Base-by-base conservation (phyloP, 2,329 filamentous ascomycete genomes). In the Neonectria coccinea region DNA sequence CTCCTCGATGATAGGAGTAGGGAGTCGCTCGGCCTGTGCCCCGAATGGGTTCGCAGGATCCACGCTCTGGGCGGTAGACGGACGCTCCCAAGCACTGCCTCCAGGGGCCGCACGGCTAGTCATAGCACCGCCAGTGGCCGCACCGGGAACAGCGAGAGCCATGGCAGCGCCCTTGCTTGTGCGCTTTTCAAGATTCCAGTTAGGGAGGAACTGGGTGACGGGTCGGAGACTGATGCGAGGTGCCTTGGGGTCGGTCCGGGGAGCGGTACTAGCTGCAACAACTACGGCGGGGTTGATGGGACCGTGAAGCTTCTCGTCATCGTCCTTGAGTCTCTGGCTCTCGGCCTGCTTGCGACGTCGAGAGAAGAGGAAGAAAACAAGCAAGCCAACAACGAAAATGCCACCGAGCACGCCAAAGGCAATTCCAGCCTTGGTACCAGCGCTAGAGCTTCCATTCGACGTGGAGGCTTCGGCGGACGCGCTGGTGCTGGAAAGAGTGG, bases 151-250 rank as follows among this genome's bases (percentile, higher is more conserved):
- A 51, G 77, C 72, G 9, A 81, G 75, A 33, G 78, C 77, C 59
- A 84, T 77, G 33, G 78, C 79, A 64, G 82, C 81, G 33, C 81
- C 82, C 64, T 83, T 85, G 79, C 83, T 88, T 39, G 78, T 75
- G 55, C 83, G 81, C 74, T 84, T 83, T 59, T 87, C 85, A 8
- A 81, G 73, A 3, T 78, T 79, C 70, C 73, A 85, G 74, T 88
- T 89, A 5, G 93, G 92, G 42, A 92, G 85, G 79, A 97, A 94
- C 73, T 96, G 89, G 44, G 93, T 95, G 53, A 96, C 87, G 3
- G 94, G 94, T 54, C 93, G 91, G 58, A 97, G 85, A 75, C 93
- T 97, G 66, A 97, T 85, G 67, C 91, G 91, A n/a, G 94, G 93
- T 48, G 94, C 90, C 84, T 82, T 67, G 77, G 80, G 67, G 82